Conservation (phyloP, 345 rosid species). For the Aquilaria yunnanensis region DNA sequence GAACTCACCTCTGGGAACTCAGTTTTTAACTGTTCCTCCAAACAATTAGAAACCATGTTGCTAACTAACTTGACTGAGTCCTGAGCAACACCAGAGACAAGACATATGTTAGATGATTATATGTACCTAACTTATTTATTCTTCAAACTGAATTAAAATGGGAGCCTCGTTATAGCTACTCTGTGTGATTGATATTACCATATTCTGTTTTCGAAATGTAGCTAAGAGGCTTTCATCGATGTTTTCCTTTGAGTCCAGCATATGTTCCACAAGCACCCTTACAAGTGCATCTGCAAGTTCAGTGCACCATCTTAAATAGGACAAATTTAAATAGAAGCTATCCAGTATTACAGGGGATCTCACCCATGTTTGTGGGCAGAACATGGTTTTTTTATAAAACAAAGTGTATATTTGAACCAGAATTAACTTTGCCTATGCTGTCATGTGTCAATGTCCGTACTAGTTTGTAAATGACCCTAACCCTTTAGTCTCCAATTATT, state of each 20-base stretch:
- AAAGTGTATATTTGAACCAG: too few species aligned
- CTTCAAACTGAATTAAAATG: too few species aligned
- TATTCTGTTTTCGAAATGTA: constrained; percentile 32
- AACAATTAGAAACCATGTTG: constrained; percentile 43
- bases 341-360: too few species aligned
- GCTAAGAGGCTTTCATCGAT: constrained; percentile 36
- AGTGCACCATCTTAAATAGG: constrained; percentile 1
- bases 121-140: too few species aligned
- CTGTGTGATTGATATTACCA: constrained; percentile 29
- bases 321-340: too few species aligned
- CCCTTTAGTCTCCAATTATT: too few species aligned
- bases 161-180: too few species aligned
- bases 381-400: too few species aligned
- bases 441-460: too few species aligned
- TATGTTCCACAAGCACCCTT: constrained; percentile 44
- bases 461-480: neutral
- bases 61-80: constrained; percentile 36
- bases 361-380: too few species aligned
- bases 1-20: constrained; percentile 47
- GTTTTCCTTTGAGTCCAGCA: constrained; percentile 69
- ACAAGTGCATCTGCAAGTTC: constrained; percentile 39
- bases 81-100: constrained; percentile 23
- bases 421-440: too few species aligned
- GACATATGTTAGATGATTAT: too few species aligned
- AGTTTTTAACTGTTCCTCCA: constrained; percentile 25